Evolutionary conservation across 257 asterid species (phyloP), one percentile per base, ranked within the genome.

Genomic region (Solanum dulcamara): DNA sequence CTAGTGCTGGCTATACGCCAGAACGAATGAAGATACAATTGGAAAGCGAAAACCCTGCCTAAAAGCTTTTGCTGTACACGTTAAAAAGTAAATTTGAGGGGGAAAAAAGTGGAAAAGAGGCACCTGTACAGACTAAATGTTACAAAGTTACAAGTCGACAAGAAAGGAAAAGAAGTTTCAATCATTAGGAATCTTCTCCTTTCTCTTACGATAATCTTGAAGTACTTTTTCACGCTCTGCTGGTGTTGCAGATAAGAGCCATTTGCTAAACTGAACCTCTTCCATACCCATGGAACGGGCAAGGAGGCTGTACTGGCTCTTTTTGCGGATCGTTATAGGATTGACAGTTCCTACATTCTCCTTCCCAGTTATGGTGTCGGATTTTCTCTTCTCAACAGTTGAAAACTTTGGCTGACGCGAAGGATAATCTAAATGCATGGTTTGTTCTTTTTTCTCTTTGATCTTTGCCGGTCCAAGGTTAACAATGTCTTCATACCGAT

Each of bases 401-500:
- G 88, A 38, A 20, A 57, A 42, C 46, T 33, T 33, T 11, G 87
- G 79, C 82, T n/a, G 83, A 1, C 26, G 81, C 30, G 28, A n/a
- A 33, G 57, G 85, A 42, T 86, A 90, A 85, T 81, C 86, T 26
- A 57, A 14, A 80, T 46, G 17, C 44, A 50, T 4, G 57, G 75
- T 80, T 81, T 33, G 74, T 82, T 87, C 88, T 84, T 74, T 85
- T 37, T 79, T 86, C 32, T 35, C 88, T 82, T 35, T 72, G 59
- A 72, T 68, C 66, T 87, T 67, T 55, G 88, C 82, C 28, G 88
- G 86, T 87, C 97, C 88, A 68, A 84, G 48, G 91, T 96, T 95
- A 26, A 96, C 98, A 33, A 96, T 89, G 89, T 93, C 96, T 89
- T 93, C 98, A 67, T 95, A 94, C 46, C 99, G 97, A 85, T 96